Evolutionary conservation across 2,329 filamentous ascomycete genomes (phyloP), one percentile per base, ranked within the genome.

Genomic region (Pseudogymnoascus pannorum): DNA sequence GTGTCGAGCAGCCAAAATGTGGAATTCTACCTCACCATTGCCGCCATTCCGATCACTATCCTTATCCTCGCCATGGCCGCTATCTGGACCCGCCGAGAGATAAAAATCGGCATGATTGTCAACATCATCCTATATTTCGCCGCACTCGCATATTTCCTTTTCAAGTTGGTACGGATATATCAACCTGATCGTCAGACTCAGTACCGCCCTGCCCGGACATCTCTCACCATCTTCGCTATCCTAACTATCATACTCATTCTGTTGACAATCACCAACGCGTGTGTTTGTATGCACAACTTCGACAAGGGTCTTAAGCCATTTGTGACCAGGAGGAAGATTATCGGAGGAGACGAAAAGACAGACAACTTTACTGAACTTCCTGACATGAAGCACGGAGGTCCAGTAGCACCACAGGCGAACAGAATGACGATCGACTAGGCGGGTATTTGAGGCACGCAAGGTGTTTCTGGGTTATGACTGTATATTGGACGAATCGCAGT

Each of bases 151-250:
- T 99, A 97, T 78, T 99, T 99, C 79, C 83, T 96, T 72, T 99
- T 97, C 84, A 99, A 99, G 81, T 85, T 99, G 60, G 88, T 94
- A 63, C 90, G 94, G 72, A 99, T 99, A 85, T 99, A 96, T 75
- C 85, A 88, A 68, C 78, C 83, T 9, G 73, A 73, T 44, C 83
- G 85, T 67, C 73, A 72, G 59, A 60, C 72, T 1, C 80, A 85
- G 66, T 99, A 97, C 77, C 73, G 80, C 59, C 87, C 93, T 4
- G 93, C 94, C 36, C 85, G 88, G 64, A 89, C 88, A 71, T 93
- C 89, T 14, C 80, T 99, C 71, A 97, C 93, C 4, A 91, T 92
- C 63, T 99, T 99, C 71, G 93, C 94, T 59, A 86, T 96, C 65
- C 87, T 99, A 69, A 97, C 94, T 40, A 90, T 99, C 63, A 76